Base-by-base conservation (phyloP, 1,284 basidiomycete genomes). In the Lentinus polychrous region DNA sequence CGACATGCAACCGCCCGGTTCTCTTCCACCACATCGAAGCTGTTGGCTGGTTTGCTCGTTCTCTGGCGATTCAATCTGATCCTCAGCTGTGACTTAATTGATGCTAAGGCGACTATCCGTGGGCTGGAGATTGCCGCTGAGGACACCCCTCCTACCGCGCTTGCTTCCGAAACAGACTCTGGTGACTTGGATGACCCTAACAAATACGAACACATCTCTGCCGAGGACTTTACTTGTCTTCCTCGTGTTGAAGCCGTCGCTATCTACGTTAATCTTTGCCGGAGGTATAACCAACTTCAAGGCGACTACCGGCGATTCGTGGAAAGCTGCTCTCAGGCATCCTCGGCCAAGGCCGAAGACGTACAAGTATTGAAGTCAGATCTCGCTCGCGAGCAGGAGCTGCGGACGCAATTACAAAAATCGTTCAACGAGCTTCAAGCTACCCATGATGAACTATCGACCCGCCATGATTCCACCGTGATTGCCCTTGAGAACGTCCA, bases 1-100 rank as follows among this genome's bases (percentile, higher is more conserved):
- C 32, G 34, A n/a, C 27, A 17, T 14, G 41, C 45, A 2, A 27
- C 36, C 17, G n/a, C 17, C 22, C 49, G 52, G 10, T 51, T 34
- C 41, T 44, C 36, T 34, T 10, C 18, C 8, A 49, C 39, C 11
- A 43, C 35, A 2, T 33, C 43, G n/a, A 38, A 42, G 27, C 48
- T 54, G n/a, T 27, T 54, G 20, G 14, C 44, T 49, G 49, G 43
- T 3, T 24, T 54, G 20, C 43, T 54, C 33, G 42, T 51, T 27
- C 49, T 54, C 35, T 54, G 52, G 52, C 50, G 48, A 22, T 38
- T 43, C 33, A 54, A 51, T 41, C 15, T 43, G 23, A 35, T 54
- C 15, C 39, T 49, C 17, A 24, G 36, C 8, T 18, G 35, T 17
- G 45, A 48, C 5, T 39, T 51, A 10, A 48, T 43, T 11, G 45